Percentiles rank a stretch among this genome's conserved stretches.
phyloP scores from a whole-genome alignment of 768 basidiomycete species.

The Daedalea quercina region DNA sequence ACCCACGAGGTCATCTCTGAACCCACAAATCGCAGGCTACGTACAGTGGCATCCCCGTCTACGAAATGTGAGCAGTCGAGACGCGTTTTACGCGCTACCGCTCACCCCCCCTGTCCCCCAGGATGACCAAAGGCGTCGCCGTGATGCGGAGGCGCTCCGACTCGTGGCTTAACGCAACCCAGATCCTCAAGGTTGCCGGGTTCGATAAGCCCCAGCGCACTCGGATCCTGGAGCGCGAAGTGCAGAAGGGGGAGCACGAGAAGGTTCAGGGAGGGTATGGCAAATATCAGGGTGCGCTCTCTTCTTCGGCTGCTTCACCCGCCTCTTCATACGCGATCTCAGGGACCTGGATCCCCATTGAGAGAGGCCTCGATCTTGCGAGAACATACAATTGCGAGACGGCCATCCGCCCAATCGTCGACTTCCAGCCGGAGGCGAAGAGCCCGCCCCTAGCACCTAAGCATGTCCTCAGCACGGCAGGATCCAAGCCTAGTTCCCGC shows the following conservation, averaged over 20 bases:
- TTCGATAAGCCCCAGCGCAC: slow-evolving; percentile 99
- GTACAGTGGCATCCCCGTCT: slow-evolving; percentile 89
- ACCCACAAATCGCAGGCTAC: slow-evolving; percentile 53
- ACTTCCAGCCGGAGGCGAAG: slow-evolving; percentile 83
- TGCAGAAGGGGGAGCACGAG: slow-evolving; percentile 98
- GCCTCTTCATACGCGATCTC: not conserved
- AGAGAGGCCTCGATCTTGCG: slow-evolving; percentile 78
- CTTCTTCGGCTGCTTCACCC: not conserved
- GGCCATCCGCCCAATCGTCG: slow-evolving; percentile 86
- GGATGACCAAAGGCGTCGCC: slow-evolving; percentile 94
- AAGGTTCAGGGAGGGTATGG: slow-evolving; percentile 99
- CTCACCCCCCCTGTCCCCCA: slow-evolving; percentile 28
- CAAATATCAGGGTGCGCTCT: slow-evolving; percentile 90
- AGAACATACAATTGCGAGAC: slow-evolving; percentile 91
- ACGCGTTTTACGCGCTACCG: slow-evolving; percentile 9
- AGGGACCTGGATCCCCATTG: slow-evolving; percentile 99
- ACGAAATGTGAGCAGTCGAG: slow-evolving; percentile 67
- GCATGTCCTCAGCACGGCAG: slow-evolving; percentile 76
- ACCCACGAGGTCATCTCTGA: not conserved
- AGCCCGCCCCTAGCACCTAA: slow-evolving; percentile 96
- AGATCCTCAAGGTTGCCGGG: slow-evolving; percentile 97
- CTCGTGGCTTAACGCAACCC: slow-evolving; percentile 98
- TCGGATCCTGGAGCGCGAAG: slow-evolving; percentile 93
- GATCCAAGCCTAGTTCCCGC: slow-evolving; percentile 38
- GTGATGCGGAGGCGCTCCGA: slow-evolving; percentile 97